These are phyloP conservation scores for Agrostemma githago DNA, from an alignment of 148 eudicot genomes.

Conservation along the genomic window DNA sequence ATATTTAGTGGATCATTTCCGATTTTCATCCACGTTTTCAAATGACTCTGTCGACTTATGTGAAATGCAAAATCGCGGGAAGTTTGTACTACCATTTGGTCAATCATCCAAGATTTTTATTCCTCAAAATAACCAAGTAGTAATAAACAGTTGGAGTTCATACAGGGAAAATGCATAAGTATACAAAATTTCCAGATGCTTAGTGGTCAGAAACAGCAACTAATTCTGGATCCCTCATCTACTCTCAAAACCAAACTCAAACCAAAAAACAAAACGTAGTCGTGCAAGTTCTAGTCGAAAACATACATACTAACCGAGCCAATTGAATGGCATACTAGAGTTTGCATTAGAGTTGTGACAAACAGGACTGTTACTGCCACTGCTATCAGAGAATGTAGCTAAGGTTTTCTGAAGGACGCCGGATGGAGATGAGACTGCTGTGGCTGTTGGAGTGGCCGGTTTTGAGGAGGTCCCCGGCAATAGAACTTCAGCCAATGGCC, in stretches of 20 bases:
- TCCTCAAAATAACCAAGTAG: conserved; percentile 10
- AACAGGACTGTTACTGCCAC: conserved; percentile 48
- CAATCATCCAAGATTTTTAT: conserved; percentile 4
- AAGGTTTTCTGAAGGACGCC: conserved; percentile 51
- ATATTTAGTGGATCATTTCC: neutral
- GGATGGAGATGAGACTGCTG: conserved; percentile 46
- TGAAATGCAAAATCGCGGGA: too few relatives aligned
- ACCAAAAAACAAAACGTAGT: neutral
- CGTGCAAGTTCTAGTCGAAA: neutral
- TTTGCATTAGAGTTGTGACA: conserved; percentile 31
- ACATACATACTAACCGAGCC: conserved; percentile 32
- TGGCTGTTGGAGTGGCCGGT: conserved; percentile 33
- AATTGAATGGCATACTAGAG: conserved; percentile 39
- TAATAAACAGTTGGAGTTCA: conserved; percentile 19
- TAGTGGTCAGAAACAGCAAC: conserved; percentile 27
- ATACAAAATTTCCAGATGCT: conserved; percentile 33
- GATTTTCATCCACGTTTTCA: too few relatives aligned
- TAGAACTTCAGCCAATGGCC: conserved; percentile 80
- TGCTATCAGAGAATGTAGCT: conserved; percentile 56
- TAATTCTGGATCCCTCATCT: conserved; percentile 19
- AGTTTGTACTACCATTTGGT: neutral
- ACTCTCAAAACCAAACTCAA: conserved; percentile 7
- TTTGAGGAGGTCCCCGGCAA: conserved; percentile 23
- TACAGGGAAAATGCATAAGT: neutral
- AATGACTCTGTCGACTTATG: too few relatives aligned